Percentiles rank a stretch among this genome's conserved stretches.
These are phyloP conservation scores for Clonostachys rhizophaga DNA, from an alignment of 2,329 filamentous ascomycete genomes.

Conservation along the genomic window DNA sequence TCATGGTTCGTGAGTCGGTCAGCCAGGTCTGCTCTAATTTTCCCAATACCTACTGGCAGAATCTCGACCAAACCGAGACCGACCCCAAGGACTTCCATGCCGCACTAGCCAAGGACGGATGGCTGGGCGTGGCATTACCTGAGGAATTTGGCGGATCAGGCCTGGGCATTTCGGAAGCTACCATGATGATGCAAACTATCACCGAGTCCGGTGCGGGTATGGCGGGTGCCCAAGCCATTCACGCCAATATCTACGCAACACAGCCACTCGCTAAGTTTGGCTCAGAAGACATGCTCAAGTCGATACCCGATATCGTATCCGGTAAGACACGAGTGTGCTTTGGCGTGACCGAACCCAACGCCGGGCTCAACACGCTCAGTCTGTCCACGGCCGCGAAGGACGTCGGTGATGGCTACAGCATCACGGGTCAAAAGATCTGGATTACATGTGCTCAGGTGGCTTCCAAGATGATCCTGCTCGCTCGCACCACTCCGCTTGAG, in stretches of 20 bases:
- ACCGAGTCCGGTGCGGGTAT: slow-evolving; percentile 76
- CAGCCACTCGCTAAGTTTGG: slow-evolving; percentile 73
- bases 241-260: slow-evolving; percentile 69
- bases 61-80: slow-evolving; percentile 63
- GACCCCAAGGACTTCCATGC: slow-evolving; percentile 75
- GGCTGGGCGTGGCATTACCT: slow-evolving; percentile 77
- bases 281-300: slow-evolving; percentile 57
- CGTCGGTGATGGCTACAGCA: slow-evolving; percentile 51
- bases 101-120: slow-evolving; percentile 69
- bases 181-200: slow-evolving; percentile 84
- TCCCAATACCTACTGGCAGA: slow-evolving; percentile 72
- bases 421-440: slow-evolving; percentile 84
- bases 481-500: slow-evolving; percentile 67
- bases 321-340: slow-evolving; percentile 73
- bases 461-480: slow-evolving; percentile 76
- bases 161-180: slow-evolving; percentile 75
- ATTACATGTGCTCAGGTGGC: slow-evolving; percentile 83
- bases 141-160: slow-evolving; percentile 71
- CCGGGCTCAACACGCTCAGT: slow-evolving; percentile 72
- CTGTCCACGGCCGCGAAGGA: slow-evolving; percentile 61
- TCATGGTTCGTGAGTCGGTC: slow-evolving; percentile 68
- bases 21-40: slow-evolving; percentile 65
- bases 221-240: slow-evolving; percentile 60
- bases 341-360: slow-evolving; percentile 80
- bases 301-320: slow-evolving; percentile 66